phyloP scores from a whole-genome alignment of 129 eudicot species.

The Artemisia argyi region DNA sequence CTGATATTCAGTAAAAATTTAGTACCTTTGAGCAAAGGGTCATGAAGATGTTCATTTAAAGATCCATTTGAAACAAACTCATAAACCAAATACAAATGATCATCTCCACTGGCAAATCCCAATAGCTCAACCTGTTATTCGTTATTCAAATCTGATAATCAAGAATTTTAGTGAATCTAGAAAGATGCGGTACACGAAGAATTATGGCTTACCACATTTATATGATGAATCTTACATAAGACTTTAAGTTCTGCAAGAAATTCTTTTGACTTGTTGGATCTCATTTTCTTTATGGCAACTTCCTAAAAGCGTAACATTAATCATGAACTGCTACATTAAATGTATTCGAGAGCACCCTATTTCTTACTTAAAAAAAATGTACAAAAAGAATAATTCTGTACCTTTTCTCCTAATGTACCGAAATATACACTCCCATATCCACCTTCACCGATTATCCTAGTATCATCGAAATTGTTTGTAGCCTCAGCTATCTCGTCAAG shows the following conservation, averaged over 20 bases:
- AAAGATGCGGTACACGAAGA: neutral
- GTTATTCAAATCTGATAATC: neutral
- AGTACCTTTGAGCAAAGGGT: conserved; percentile 77
- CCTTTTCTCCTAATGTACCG: conserved; percentile 70
- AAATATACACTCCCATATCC: conserved; percentile 86
- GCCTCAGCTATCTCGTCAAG: conserved; percentile 80
- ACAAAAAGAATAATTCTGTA: conserved; percentile 9
- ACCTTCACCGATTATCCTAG: conserved; percentile 71
- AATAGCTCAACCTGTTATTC: conserved; percentile 66
- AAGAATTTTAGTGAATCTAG: neutral
- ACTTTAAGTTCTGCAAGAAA: conserved; percentile 82
- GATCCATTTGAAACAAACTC: conserved; percentile 77
- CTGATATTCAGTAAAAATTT: conserved; percentile 5
- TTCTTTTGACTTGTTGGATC: conserved; percentile 79
- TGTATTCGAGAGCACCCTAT: neutral
- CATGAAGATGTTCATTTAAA: conserved; percentile 76
- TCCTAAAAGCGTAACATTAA: conserved; percentile 40
- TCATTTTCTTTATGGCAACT: conserved; percentile 85
- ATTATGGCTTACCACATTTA: conserved; percentile 66
- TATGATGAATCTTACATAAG: conserved; percentile 80
- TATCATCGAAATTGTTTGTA: conserved; percentile 61
- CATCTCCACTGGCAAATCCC: conserved; percentile 85
- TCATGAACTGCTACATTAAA: conserved; percentile 17
- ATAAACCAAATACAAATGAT: conserved; percentile 75
- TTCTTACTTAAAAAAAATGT: too few relatives aligned